Conservation (phyloP, 345 rosid genomes). For the Erysimum cheiranthoides region DNA sequence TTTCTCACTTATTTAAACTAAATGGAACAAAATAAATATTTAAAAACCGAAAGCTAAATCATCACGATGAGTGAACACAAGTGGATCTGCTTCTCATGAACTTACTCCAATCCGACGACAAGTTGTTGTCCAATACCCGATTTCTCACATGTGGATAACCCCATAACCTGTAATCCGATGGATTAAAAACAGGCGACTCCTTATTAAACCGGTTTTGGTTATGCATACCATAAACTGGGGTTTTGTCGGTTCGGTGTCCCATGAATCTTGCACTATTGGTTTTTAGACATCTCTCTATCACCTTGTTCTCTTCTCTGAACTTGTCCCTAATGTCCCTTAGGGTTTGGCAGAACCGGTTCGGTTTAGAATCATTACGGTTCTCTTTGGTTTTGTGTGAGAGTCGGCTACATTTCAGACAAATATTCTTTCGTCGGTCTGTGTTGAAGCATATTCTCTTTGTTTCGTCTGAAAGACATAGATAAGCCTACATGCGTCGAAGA, state of each 20-base stretch:
- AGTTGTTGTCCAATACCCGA: conserved; percentile 52
- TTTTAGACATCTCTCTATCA: conserved; percentile 78
- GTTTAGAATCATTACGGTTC: conserved; percentile 27
- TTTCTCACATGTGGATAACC: conserved; percentile 86
- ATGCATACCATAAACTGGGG: conserved; percentile 22
- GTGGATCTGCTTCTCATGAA: conserved; percentile 59
- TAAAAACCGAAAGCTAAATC: conserved; percentile 10
- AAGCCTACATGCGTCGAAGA: conserved; percentile 59
- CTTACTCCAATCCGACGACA: conserved; percentile 49
- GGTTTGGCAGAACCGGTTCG: conserved; percentile 44
- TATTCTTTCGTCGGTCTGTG: conserved; percentile 55
- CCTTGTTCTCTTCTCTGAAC: conserved; percentile 79
- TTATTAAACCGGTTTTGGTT: conserved; percentile 17
- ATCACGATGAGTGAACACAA: conserved; percentile 54
- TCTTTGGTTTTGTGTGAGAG: conserved; percentile 49
- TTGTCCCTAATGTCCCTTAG: conserved; percentile 61
- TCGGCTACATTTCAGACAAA: conserved; percentile 64
- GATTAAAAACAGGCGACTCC: conserved; percentile 80
- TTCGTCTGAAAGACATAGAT: conserved; percentile 66
- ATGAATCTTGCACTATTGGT: conserved; percentile 48
- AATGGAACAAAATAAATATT: background rate
- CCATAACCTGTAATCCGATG: conserved; percentile 55
- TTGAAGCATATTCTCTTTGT: conserved; percentile 68
- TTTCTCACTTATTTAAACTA: conserved; percentile 20
- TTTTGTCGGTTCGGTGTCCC: conserved; percentile 42